Conservation (phyloP, 257 asterid genomes). For the Ballota nigra region DNA sequence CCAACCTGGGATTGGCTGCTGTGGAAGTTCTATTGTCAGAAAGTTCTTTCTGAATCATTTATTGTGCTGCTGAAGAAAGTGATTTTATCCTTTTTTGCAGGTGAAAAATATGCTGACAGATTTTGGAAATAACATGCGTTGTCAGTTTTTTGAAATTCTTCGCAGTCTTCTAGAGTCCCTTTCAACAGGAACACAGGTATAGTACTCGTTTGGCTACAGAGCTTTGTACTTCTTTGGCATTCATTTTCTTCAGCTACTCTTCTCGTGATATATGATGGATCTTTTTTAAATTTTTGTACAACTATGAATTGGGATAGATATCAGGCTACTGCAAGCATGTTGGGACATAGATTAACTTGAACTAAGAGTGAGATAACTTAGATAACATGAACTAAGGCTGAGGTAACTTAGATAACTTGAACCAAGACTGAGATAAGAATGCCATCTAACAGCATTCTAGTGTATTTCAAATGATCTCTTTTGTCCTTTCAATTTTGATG, state of each 20-base stretch:
- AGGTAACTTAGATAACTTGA: too few relatives aligned
- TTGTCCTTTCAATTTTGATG: neutral
- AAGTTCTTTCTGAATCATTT: neutral
- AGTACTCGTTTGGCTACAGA: neutral
- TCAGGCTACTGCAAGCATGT: neutral
- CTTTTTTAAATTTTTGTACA: neutral
- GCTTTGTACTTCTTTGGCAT: conserved; percentile 12
- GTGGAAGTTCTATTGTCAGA: neutral
- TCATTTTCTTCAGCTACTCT: neutral
- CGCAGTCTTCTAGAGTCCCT: conserved; percentile 88
- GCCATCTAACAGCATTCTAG: neutral
- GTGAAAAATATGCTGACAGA: conserved; percentile 88
- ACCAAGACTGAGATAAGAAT: neutral
- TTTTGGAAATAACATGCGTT: conserved; percentile 94
- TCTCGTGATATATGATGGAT: neutral
- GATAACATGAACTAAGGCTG: too few relatives aligned
- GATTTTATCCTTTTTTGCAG: conserved; percentile 42
- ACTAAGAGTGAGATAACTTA: neutral
- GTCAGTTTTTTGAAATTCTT: conserved; percentile 92
- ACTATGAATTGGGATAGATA: conserved; percentile 7
- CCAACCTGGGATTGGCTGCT: too few relatives aligned
- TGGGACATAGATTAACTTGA: neutral
- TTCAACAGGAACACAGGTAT: conserved; percentile 81
- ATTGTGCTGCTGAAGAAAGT: neutral
- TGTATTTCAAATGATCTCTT: neutral